phyloP scores from a whole-genome alignment of 495 filamentous ascomycete genomes.

The Acidiella bohemica region DNA sequence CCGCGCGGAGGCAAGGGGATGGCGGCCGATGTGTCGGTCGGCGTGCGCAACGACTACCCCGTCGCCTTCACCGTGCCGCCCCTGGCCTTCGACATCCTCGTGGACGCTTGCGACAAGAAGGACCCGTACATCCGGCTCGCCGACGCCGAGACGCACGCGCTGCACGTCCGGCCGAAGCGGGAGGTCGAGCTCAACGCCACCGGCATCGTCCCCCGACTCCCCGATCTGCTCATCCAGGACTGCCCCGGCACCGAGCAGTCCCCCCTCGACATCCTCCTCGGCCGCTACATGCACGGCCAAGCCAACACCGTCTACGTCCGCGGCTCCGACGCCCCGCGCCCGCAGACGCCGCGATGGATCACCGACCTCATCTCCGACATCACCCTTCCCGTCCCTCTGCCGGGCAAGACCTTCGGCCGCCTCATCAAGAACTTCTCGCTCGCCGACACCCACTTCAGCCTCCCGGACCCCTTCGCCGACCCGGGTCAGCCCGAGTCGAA shows the following conservation, averaged over 20 bases:
- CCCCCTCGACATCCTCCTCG: slow-evolving; percentile 72
- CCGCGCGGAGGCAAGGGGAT: slow-evolving; percentile 45
- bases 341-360: slow-evolving; percentile 65
- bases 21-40: slow-evolving; percentile 59
- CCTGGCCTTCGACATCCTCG: slow-evolving; percentile 69
- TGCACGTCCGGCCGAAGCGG: slow-evolving; percentile 50
- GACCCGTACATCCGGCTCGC: slow-evolving; percentile 60
- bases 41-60: slow-evolving; percentile 58
- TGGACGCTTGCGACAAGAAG: slow-evolving; percentile 55
- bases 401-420: slow-evolving; percentile 63
- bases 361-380: slow-evolving; percentile 64
- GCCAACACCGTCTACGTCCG: slow-evolving; percentile 66
- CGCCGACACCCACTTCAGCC: slow-evolving; percentile 64
- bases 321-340: slow-evolving; percentile 52
- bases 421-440: slow-evolving; percentile 77
- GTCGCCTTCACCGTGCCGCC: slow-evolving; percentile 59
- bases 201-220: slow-evolving; percentile 55
- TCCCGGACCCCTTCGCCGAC: slow-evolving; percentile 65
- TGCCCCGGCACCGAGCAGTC: slow-evolving; percentile 68
- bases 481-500: slow-evolving; percentile 60
- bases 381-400: slow-evolving; percentile 71
- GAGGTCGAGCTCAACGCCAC: slow-evolving; percentile 53
- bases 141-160: slow-evolving; percentile 49
- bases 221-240: slow-evolving; percentile 48
- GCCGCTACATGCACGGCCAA: slow-evolving; percentile 65